These are phyloP conservation scores for Xylaria sp. DNA, from an alignment of 2,329 filamentous ascomycete species.

Conservation along the genomic window DNA sequence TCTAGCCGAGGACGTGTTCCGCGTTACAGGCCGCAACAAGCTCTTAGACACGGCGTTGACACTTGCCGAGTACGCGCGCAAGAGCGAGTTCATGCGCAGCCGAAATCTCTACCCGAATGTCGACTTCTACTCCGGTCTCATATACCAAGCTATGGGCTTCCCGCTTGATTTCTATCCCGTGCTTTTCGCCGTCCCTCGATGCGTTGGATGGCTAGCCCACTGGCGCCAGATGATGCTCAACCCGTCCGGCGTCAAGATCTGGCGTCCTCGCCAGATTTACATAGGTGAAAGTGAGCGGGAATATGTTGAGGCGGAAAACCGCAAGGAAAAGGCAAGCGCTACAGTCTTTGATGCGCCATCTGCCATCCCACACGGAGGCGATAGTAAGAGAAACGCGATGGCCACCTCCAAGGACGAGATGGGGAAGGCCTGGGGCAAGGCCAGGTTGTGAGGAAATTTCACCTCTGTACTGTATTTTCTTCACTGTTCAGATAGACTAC, in stretches of 20 bases:
- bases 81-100: slow-evolving; percentile 61
- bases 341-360: slow-evolving; percentile 53
- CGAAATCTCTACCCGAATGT: slow-evolving; percentile 63
- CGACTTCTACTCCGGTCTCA: slow-evolving; percentile 64
- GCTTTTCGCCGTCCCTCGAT: slow-evolving; percentile 62
- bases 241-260: slow-evolving; percentile 61
- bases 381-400: slow-evolving; percentile 56
- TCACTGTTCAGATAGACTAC: slow-evolving; percentile 9
- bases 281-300: slow-evolving; percentile 57
- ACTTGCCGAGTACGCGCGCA: slow-evolving; percentile 58
- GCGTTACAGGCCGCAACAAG: slow-evolving; percentile 62
- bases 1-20: slow-evolving; percentile 62
- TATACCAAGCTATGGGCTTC: slow-evolving; percentile 65
- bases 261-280: slow-evolving; percentile 62
- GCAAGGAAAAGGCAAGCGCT: slow-evolving; percentile 49
- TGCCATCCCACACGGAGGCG: slow-evolving; percentile 54
- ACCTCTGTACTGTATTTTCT: not conserved
- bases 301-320: slow-evolving; percentile 55
- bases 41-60: slow-evolving; percentile 61
- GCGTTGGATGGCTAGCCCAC: slow-evolving; percentile 63
- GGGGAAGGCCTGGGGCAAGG: slow-evolving; percentile 48
- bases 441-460: slow-evolving; percentile 42
- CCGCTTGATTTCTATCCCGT: slow-evolving; percentile 65
- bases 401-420: slow-evolving; percentile 55
- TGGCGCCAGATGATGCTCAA: slow-evolving; percentile 64